phyloP scores from a whole-genome alignment of 805 yeast genomes.

The Maudiozyma serrabonitensis region DNA sequence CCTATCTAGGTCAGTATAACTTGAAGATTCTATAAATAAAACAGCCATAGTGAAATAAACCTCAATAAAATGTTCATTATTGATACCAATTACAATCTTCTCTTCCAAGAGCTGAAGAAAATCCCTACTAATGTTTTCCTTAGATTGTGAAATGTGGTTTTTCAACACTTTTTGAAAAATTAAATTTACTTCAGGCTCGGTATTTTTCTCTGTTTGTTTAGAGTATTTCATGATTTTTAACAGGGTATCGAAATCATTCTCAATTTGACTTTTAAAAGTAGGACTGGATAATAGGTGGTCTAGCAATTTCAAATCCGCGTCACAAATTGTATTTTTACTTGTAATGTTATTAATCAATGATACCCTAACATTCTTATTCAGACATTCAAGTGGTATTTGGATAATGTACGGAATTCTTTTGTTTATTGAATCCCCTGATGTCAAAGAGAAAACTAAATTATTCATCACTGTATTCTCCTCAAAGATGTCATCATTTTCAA shows the following conservation, averaged over 20 bases:
- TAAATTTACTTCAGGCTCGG: not conserved
- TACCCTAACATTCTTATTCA: conserved; percentile 29
- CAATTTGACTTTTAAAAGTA: conserved; percentile 44
- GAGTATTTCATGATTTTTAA: conserved; percentile 3
- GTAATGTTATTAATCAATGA: conserved; percentile 20
- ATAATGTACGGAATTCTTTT: conserved; percentile 5
- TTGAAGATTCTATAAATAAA: not conserved
- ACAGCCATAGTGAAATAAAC: conserved; percentile 10
- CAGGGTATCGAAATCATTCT: conserved; percentile 30
- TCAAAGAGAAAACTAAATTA: conserved; percentile 20
- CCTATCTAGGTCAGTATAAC: not conserved
- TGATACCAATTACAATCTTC: conserved; percentile 1
- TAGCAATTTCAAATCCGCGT: conserved; percentile 20
- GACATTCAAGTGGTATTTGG: conserved; percentile 43
- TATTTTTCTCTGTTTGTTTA: not conserved
- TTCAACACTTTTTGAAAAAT: conserved; percentile 34
- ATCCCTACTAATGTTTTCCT: conserved; percentile 19
- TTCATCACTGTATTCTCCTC: conserved; percentile 38
- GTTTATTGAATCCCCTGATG: conserved; percentile 4
- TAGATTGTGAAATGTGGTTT: conserved; percentile 33
- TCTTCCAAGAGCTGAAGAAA: conserved; percentile 7
- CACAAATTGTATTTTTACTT: conserved; percentile 2
- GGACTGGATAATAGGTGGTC: conserved; percentile 39
- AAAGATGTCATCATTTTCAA: conserved; percentile 34
- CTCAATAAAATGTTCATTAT: not conserved